A percentile compares a stretch with the other conserved stretches of the same genome.
These are phyloP conservation scores for Fraxinus xanthoxyloides DNA, from an alignment of 305 asterid species.

Conservation along the genomic window DNA sequence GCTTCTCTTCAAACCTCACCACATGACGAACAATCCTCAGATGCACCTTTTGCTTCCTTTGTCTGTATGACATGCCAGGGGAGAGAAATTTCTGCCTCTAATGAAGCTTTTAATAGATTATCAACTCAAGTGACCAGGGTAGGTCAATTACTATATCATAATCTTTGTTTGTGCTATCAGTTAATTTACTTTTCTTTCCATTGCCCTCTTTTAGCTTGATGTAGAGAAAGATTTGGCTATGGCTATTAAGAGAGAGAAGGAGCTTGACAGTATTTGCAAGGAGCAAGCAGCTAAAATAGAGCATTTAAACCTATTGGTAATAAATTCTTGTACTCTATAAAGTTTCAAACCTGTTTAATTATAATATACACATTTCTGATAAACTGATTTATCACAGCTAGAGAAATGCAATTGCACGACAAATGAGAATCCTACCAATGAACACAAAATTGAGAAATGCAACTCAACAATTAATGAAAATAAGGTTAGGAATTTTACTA, in stretches of 20 bases:
- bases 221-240: slow-evolving; percentile 36
- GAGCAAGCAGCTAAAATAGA: slow-evolving; percentile 81
- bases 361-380: slow-evolving; percentile 11
- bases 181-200: not conserved
- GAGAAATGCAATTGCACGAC: slow-evolving; percentile 46
- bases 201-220: slow-evolving; percentile 38
- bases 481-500: slow-evolving; percentile 34
- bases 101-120: slow-evolving; percentile 32
- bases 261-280: slow-evolving; percentile 60
- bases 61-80: slow-evolving; percentile 63
- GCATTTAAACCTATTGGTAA: slow-evolving; percentile 67
- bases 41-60: slow-evolving; percentile 35
- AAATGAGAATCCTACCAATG: slow-evolving; percentile 20
- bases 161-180: not conserved
- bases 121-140: slow-evolving; percentile 34
- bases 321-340: slow-evolving; percentile 5
- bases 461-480: slow-evolving; percentile 29
- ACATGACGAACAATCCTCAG: slow-evolving; percentile 31
- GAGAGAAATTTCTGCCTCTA: slow-evolving; percentile 29
- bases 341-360: not conserved
- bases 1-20: slow-evolving; percentile 50
- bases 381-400: slow-evolving; percentile 41
- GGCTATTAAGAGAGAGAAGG: slow-evolving; percentile 52
- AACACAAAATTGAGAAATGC: not conserved
- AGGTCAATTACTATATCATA: slow-evolving; percentile 17